Conservation (phyloP, 2,329 filamentous ascomycete genomes). For the Cladosporium sphaerospermum region DNA sequence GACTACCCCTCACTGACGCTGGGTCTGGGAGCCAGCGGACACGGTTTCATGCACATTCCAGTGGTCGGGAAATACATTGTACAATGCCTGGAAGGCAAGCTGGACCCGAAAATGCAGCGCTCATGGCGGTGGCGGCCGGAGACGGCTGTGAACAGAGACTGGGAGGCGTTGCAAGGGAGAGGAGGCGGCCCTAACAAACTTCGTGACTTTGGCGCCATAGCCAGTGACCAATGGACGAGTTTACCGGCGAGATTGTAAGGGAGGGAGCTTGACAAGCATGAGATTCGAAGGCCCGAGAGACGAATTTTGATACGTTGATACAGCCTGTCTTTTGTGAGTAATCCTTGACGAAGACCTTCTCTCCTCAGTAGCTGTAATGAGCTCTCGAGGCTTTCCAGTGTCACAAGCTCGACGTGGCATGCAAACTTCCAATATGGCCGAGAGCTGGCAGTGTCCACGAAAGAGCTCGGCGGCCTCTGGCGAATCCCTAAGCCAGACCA, state of each 20-base stretch:
- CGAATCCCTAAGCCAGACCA: too few species aligned
- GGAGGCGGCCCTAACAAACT: constrained; percentile 44
- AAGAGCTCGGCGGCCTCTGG: too few species aligned
- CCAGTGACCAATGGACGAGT: constrained; percentile 35
- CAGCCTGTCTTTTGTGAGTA: too few species aligned
- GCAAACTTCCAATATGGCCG: too few species aligned
- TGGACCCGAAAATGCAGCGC: constrained; percentile 38
- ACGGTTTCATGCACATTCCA: constrained; percentile 50
- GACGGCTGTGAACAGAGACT: constrained; percentile 41
- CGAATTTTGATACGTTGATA: too few species aligned
- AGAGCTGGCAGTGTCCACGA: too few species aligned
- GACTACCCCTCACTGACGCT: constrained; percentile 39
- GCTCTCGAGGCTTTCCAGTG: too few species aligned
- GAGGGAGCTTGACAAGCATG: too few species aligned
- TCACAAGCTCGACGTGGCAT: too few species aligned
- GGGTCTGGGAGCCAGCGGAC: constrained; percentile 47
- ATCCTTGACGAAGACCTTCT: too few species aligned
- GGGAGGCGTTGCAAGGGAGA: constrained; percentile 44
- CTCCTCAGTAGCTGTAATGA: too few species aligned
- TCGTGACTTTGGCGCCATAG: constrained; percentile 43
- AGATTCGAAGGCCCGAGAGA: too few species aligned
- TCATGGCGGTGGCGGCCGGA: constrained; percentile 49
- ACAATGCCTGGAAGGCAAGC: constrained; percentile 41
- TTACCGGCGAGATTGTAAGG: constrained; percentile 1
- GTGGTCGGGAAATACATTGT: constrained; percentile 46